Conservation (phyloP, 1,284 basidiomycete species). For the Moesziomyces aphidis region DNA sequence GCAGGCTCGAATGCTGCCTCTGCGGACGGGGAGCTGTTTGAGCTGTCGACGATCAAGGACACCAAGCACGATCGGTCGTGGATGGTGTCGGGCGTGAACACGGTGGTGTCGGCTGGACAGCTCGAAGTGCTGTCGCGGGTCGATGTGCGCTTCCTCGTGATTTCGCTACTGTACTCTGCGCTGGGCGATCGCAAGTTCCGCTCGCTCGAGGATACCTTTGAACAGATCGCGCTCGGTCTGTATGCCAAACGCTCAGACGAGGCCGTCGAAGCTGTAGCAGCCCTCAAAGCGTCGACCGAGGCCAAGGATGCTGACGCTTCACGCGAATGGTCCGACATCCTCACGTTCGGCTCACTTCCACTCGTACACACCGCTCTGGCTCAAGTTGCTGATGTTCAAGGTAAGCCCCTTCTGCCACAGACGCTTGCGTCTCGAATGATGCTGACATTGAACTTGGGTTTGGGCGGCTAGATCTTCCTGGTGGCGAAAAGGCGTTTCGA, state of each 20-base stretch:
- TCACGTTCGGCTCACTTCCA: slow-evolving; percentile 18
- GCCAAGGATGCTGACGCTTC: background rate
- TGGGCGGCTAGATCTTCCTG: slow-evolving; percentile 24
- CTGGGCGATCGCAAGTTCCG: slow-evolving; percentile 24
- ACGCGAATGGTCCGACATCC: slow-evolving; percentile 36
- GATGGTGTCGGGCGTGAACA: slow-evolving; percentile 29
- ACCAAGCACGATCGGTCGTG: slow-evolving; percentile 32
- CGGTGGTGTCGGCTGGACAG: slow-evolving; percentile 25
- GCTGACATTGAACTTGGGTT: slow-evolving; percentile 2
- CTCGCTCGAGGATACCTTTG: slow-evolving; percentile 35
- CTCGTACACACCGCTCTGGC: slow-evolving; percentile 13
- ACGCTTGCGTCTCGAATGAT: too few relatives aligned
- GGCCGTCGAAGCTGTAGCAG: background rate
- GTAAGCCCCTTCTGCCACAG: slow-evolving; percentile 11
- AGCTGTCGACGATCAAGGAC: slow-evolving; percentile 27
- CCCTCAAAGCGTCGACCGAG: slow-evolving; percentile 7
- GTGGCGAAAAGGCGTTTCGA: slow-evolving; percentile 32
- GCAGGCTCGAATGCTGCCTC: too few relatives aligned
- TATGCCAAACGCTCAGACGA: slow-evolving; percentile 14
- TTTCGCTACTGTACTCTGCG: slow-evolving; percentile 11
- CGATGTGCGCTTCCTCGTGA: slow-evolving; percentile 28
- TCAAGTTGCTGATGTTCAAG: slow-evolving; percentile 32
- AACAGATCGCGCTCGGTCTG: slow-evolving; percentile 20
- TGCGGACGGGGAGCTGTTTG: slow-evolving; percentile 8
- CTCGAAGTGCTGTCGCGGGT: slow-evolving; percentile 27